These are phyloP conservation scores for Wallemia mellicola DNA, from an alignment of 1,284 basidiomycete species.

Conservation along the genomic window DNA sequence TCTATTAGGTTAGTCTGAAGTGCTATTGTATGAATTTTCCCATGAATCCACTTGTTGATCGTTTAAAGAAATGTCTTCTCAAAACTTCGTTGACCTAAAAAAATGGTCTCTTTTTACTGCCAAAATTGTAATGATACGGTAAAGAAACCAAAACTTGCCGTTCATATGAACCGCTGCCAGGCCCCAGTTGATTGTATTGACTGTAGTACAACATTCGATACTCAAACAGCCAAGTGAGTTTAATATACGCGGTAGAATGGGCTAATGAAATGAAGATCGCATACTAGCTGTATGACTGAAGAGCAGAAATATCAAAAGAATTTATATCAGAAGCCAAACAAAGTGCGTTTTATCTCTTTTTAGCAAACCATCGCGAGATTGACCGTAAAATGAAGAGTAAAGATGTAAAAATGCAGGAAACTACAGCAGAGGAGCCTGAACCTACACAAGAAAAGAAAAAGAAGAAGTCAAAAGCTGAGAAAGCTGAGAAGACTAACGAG, in stretches of 20 bases:
- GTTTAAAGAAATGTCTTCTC: too few relatives aligned
- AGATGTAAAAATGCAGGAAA: not conserved
- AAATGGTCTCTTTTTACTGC: slow-evolving; percentile 1
- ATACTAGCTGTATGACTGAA: not conserved
- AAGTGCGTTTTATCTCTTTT: not conserved
- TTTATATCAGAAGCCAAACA: not conserved
- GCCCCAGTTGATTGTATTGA: slow-evolving; percentile 6
- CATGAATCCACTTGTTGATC: too few relatives aligned
- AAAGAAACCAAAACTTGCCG: slow-evolving; percentile 6
- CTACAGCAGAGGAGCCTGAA: not conserved
- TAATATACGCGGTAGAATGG: not conserved
- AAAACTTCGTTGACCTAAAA: not conserved
- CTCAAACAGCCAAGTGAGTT: not conserved
- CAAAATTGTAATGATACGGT: slow-evolving; percentile 5
- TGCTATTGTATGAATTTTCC: not conserved
- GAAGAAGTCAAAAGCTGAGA: not conserved
- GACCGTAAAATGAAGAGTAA: not conserved
- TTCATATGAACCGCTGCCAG: slow-evolving; percentile 5
- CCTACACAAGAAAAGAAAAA: not conserved
- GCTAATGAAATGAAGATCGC: not conserved
- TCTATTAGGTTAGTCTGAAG: not conserved
- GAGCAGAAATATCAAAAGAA: not conserved
- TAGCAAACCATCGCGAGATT: not conserved
- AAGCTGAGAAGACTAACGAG: not conserved
- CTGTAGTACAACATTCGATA: slow-evolving; percentile 1